phyloP scores from a whole-genome alignment of 805 yeast species.

The Nakazawaea ernobii region DNA sequence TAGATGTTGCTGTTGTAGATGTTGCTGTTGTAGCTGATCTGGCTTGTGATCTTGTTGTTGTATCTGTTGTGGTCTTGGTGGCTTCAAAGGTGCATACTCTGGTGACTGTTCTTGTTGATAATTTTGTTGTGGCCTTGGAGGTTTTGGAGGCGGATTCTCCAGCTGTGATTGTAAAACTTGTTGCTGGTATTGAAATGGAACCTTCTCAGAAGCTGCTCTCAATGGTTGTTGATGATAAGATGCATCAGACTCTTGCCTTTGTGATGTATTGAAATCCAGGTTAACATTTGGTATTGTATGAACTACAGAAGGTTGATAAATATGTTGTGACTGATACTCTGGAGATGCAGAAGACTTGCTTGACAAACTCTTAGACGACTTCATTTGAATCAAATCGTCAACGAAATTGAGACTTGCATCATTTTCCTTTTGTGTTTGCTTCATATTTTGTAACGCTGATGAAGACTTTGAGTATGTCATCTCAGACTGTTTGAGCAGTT shows the following conservation, averaged over 20 bases:
- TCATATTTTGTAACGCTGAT: background rate
- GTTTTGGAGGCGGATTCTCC: too few species aligned
- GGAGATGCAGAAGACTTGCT: background rate
- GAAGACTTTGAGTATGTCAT: background rate
- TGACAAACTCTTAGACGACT: background rate
- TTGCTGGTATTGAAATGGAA: background rate
- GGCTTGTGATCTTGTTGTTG: too few species aligned
- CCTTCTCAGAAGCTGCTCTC: background rate
- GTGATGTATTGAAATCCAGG: background rate
- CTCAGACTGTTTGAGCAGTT: background rate
- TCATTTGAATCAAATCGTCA: conserved; percentile 2
- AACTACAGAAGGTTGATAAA: background rate
- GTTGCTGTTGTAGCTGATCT: conserved; percentile 5
- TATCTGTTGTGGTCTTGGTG: background rate
- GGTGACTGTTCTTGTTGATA: background rate
- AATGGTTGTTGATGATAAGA: background rate
- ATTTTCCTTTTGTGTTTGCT: background rate
- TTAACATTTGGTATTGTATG: background rate
- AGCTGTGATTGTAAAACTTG: background rate
- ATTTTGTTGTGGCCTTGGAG: too few species aligned
- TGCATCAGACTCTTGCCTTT: background rate
- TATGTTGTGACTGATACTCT: background rate
- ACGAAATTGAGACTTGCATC: conserved; percentile 1
- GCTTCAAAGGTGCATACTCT: background rate
- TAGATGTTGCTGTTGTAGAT: too few species aligned